A percentile compares a stretch with the other conserved stretches of the same genome.
Evolutionary conservation across 2,329 filamentous ascomycete species (phyloP).

Genomic region (Mollisia scopiformis): DNA sequence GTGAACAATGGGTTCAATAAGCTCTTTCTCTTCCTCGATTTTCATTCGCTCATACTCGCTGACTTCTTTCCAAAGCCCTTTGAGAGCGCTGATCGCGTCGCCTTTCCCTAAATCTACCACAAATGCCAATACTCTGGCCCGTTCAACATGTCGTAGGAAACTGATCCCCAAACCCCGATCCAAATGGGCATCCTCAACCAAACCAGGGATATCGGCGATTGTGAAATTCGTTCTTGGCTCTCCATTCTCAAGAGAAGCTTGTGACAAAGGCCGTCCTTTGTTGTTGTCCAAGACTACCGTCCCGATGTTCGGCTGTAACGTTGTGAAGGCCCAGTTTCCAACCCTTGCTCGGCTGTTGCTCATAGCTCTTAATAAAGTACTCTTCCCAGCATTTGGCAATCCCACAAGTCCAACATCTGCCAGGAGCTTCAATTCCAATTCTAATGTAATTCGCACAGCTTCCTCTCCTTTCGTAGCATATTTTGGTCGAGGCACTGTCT

Average conservation of each 20-base stretch:
- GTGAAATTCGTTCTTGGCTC: constrained; percentile 78
- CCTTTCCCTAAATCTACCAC: constrained; percentile 84
- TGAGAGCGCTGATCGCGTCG: constrained; percentile 77
- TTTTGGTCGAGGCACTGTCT: constrained; percentile 74
- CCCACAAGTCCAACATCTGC: constrained; percentile 95
- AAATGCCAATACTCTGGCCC: constrained; percentile 90
- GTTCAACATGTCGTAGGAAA: constrained; percentile 92
- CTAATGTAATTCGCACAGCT: constrained; percentile 76
- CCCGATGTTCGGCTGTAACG: constrained; percentile 90
- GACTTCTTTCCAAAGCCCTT: constrained; percentile 88
- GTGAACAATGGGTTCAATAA: constrained; percentile 63
- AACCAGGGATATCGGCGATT: constrained; percentile 91
- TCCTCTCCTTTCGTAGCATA: constrained; percentile 87
- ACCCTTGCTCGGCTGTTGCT: constrained; percentile 88
- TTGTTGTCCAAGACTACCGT: constrained; percentile 92
- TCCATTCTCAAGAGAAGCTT: constrained; percentile 47
- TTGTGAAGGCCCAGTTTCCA: constrained; percentile 96
- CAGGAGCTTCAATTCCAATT: constrained; percentile 91
- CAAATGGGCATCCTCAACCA: constrained; percentile 90
- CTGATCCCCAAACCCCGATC: constrained; percentile 89
- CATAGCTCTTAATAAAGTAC: constrained; percentile 83
- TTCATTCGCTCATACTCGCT: constrained; percentile 74
- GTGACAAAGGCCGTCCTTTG: constrained; percentile 67
- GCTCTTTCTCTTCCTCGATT: constrained; percentile 73
- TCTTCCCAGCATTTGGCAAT: constrained; percentile 94